Percentiles rank a stretch among this genome's conserved stretches.
Evolutionary conservation across 805 yeast species (phyloP).

Genomic region (Metschnikowia hibisci): DNA sequence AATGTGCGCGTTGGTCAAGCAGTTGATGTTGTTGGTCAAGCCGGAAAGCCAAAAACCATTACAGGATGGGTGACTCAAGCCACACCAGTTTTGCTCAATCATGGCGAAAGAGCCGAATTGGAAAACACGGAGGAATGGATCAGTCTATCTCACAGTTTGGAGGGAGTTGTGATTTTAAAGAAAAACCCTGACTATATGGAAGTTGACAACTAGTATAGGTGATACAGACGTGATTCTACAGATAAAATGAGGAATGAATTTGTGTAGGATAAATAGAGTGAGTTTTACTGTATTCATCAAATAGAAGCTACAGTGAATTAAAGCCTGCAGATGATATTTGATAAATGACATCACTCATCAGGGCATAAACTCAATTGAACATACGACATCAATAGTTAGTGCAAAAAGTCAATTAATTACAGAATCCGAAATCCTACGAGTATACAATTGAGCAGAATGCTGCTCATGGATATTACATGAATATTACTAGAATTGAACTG

Average conservation of each 20-base stretch:
- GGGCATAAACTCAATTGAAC: too few relatives aligned
- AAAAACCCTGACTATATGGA: constrained; percentile 85
- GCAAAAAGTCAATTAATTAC: too few relatives aligned
- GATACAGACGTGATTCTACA: not conserved
- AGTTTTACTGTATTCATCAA: too few relatives aligned
- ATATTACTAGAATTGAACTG: constrained; percentile 1
- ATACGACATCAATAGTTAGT: too few relatives aligned
- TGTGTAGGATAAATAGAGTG: too few relatives aligned
- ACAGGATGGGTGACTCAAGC: constrained; percentile 99
- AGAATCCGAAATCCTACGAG: not conserved
- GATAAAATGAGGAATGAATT: not conserved
- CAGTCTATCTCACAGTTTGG: constrained; percentile 74
- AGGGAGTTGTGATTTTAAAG: constrained; percentile 88
- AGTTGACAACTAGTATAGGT: constrained; percentile 37
- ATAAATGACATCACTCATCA: too few relatives aligned
- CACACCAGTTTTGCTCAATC: constrained; percentile 89
- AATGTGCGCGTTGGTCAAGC: constrained; percentile 99
- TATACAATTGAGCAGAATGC: not conserved
- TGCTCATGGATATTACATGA: too few relatives aligned
- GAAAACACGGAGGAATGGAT: constrained; percentile 87
- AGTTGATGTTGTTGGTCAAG: constrained; percentile 97
- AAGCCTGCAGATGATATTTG: too few relatives aligned
- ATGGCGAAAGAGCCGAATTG: constrained; percentile 95
- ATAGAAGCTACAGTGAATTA: too few relatives aligned
- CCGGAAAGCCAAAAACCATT: constrained; percentile 97